Evolutionary conservation across 2,329 filamentous ascomycete species (phyloP).

Genomic region (Pseudonectria buxi): DNA sequence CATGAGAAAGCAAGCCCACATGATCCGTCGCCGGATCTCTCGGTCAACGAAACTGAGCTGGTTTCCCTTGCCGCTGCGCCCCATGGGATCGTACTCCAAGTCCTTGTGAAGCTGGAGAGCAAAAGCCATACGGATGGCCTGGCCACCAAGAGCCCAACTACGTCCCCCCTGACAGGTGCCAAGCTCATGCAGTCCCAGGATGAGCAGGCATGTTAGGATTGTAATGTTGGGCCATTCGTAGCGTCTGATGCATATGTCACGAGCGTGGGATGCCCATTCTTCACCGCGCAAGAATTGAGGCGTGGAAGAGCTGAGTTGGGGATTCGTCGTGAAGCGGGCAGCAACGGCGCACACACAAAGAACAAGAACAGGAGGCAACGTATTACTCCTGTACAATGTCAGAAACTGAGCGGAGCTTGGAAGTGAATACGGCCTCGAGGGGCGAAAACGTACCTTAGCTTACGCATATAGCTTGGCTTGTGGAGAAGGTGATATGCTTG

Average conservation of each 20-base stretch:
- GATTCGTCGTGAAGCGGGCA: conserved; percentile 89
- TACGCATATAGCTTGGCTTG: conserved; percentile 95
- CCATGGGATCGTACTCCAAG: conserved; percentile 70
- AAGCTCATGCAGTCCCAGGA: conserved; percentile 89
- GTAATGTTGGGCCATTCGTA: conserved; percentile 97
- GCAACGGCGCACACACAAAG: conserved; percentile 93
- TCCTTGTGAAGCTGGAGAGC: conserved; percentile 91
- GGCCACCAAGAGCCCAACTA: conserved; percentile 92
- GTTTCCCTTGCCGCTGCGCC: conserved; percentile 52
- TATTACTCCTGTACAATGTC: conserved; percentile 32
- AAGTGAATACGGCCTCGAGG: background rate
- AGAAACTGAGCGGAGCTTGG: conserved; percentile 2
- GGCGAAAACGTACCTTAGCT: conserved; percentile 52
- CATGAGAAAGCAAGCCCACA: conserved; percentile 99
- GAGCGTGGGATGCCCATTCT: conserved; percentile 81
- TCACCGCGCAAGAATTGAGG: conserved; percentile 79
- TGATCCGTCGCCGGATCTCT: conserved; percentile 85
- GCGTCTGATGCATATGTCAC: conserved; percentile 76
- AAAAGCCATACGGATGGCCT: conserved; percentile 95
- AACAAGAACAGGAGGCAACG: conserved; percentile 80
- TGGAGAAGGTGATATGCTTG: conserved; percentile 92
- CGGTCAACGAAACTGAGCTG: conserved; percentile 84
- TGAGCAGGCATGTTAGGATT: conserved; percentile 81
- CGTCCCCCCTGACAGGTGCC: conserved; percentile 93
- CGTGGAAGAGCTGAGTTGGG: conserved; percentile 66